phyloP scores from a whole-genome alignment of 164 flowering plant genomes.

The Macadamia tetraphylla region DNA sequence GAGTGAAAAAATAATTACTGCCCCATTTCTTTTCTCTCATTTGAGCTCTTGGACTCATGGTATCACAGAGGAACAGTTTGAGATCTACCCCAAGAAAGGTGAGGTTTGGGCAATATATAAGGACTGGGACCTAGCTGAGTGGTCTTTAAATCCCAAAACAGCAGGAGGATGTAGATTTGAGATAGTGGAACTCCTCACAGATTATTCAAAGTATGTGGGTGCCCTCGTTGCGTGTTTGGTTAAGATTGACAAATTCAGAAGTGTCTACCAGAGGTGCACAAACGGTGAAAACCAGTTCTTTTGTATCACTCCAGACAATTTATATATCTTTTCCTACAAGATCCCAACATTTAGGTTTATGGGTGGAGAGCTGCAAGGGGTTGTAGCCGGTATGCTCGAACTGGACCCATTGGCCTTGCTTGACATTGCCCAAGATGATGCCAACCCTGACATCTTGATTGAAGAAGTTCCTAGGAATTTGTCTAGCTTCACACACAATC shows the following conservation, averaged over 20 bases:
- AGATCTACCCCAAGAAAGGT: conserved; percentile 34
- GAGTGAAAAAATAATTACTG: conserved; percentile 9
- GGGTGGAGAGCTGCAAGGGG: conserved; percentile 27
- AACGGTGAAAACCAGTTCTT: conserved; percentile 14
- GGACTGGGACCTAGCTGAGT: conserved; percentile 31
- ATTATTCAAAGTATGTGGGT: conserved; percentile 24
- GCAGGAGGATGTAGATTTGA: conserved; percentile 19
- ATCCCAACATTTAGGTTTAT: conserved; percentile 30
- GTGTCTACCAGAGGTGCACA: conserved; percentile 23
- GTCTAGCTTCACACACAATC: neutral
- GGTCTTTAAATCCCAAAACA: conserved; percentile 23
- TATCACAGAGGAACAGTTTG: conserved; percentile 20
- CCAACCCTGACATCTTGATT: neutral
- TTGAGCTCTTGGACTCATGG: conserved; percentile 21
- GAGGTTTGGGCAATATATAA: conserved; percentile 51
- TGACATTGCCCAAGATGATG: neutral
- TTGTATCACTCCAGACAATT: conserved; percentile 23
- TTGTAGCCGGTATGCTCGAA: conserved; percentile 28
- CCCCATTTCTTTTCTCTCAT: conserved; percentile 25
- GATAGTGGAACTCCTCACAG: conserved; percentile 32
- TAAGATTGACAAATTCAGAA: conserved; percentile 30
- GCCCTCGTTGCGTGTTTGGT: conserved; percentile 16
- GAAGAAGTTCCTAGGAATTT: conserved; percentile 3
- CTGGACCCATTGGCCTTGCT: conserved; percentile 36
- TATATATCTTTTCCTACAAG: conserved; percentile 39